A percentile compares a stretch with the other conserved stretches of the same genome.
Evolutionary conservation across 2,329 filamentous ascomycete genomes (phyloP).

Genomic region (Clarireedia homoeocarpa): DNA sequence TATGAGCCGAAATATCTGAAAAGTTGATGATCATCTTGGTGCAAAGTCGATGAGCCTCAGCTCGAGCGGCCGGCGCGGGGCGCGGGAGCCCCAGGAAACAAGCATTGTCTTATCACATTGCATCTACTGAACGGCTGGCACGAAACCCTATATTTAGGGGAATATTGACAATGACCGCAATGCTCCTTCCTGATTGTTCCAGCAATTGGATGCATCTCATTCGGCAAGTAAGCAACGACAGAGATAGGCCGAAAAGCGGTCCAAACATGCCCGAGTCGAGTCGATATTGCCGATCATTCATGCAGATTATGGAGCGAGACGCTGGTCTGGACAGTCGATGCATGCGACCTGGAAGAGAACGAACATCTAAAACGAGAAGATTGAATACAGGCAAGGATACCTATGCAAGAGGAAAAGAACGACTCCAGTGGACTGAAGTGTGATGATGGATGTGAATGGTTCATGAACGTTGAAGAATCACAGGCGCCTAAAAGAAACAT

Average conservation of each 20-base stretch:
- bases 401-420: conserved; percentile 11
- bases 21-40: too few relatives aligned
- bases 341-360: conserved; percentile 16
- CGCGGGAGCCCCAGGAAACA: neutral
- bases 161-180: neutral
- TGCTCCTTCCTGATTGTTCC: neutral
- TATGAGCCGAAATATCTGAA: too few relatives aligned
- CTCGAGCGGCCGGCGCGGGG: neutral
- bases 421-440: neutral
- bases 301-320: conserved; percentile 17
- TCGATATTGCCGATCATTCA: neutral
- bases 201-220: too few relatives aligned
- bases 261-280: too few relatives aligned
- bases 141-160: neutral
- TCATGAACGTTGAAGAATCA: too few relatives aligned
- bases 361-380: neutral
- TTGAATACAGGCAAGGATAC: neutral
- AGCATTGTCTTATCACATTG: neutral
- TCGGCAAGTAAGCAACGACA: too few relatives aligned
- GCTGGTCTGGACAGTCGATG: conserved; percentile 14
- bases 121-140: neutral
- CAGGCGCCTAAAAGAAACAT: too few relatives aligned
- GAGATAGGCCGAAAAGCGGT: too few relatives aligned
- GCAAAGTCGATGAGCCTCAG: too few relatives aligned
- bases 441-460: too few relatives aligned